Percentiles rank a stretch among this genome's conserved stretches.
Conservation (phyloP, 2,329 filamentous ascomycete genomes). For the Fusarium albidum region DNA sequence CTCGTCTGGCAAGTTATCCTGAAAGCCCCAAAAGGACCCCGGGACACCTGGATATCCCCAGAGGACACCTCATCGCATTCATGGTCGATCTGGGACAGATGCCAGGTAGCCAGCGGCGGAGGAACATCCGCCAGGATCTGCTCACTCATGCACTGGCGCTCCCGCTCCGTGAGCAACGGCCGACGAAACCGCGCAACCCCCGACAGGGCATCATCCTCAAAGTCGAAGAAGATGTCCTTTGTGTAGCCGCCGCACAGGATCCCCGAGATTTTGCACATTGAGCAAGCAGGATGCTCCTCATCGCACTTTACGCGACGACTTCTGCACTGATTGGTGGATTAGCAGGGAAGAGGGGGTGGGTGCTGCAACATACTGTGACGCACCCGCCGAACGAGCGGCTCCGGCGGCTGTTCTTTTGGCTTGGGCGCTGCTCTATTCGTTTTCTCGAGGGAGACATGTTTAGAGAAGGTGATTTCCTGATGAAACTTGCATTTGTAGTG, state of each 20-base stretch:
- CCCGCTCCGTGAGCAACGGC: conserved; percentile 18
- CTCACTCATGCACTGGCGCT: conserved; percentile 23
- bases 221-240: conserved; percentile 30
- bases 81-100: conserved; percentile 23
- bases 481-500: conserved; percentile 10
- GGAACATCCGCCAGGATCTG: conserved; percentile 8
- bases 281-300: conserved; percentile 20
- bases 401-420: neutral
- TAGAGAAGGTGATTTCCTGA: neutral
- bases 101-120: conserved; percentile 8
- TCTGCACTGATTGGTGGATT: conserved; percentile 13
- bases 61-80: conserved; percentile 15
- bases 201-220: conserved; percentile 6
- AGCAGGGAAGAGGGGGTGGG: neutral
- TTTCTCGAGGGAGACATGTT: conserved; percentile 10
- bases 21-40: conserved; percentile 29
- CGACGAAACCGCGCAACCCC: conserved; percentile 15
- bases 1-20: neutral
- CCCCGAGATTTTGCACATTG: conserved; percentile 15
- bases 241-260: conserved; percentile 25
- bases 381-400: conserved; percentile 29
- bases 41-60: conserved; percentile 13
- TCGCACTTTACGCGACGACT: conserved; percentile 31
- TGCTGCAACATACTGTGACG: conserved; percentile 13
- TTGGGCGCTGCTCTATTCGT: neutral